Conservation (phyloP, 1,284 basidiomycete genomes). For the Moesziomyces aphidis region DNA sequence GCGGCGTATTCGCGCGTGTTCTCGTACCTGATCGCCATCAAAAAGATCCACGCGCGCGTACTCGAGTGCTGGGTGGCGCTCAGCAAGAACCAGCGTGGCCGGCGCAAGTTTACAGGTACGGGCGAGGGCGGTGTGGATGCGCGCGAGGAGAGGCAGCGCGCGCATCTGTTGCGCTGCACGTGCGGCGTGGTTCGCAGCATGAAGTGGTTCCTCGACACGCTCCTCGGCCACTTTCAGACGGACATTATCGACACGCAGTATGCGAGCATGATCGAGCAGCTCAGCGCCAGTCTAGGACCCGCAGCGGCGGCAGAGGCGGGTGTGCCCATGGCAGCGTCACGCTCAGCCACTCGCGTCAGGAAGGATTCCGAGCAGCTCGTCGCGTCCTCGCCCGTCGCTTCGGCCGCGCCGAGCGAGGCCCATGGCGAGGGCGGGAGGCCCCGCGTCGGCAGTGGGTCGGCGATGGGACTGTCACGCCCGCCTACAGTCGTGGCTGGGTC, state of each 20-base stretch:
- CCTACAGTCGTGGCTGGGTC: conserved; percentile 13
- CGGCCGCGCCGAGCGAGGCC: conserved; percentile 26
- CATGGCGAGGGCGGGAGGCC: conserved; percentile 23
- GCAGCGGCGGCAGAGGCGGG: not conserved
- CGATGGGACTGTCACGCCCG: conserved; percentile 12
- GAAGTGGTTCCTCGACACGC: conserved; percentile 88
- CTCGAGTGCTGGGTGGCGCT: conserved; percentile 84
- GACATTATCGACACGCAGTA: conserved; percentile 90
- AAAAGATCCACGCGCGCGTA: conserved; percentile 82
- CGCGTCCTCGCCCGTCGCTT: conserved; percentile 15
- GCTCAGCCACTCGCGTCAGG: not conserved
- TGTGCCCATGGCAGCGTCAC: not conserved
- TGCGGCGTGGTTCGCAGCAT: conserved; percentile 88
- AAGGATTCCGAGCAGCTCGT: conserved; percentile 29
- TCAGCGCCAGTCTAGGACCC: conserved; percentile 63
- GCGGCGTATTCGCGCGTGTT: conserved; percentile 81
- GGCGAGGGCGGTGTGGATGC: conserved; percentile 81
- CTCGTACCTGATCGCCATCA: conserved; percentile 82
- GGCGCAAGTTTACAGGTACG: conserved; percentile 84
- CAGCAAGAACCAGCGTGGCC: conserved; percentile 81
- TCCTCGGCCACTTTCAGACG: conserved; percentile 77
- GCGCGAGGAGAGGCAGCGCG: conserved; percentile 73
- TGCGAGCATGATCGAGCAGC: conserved; percentile 74
- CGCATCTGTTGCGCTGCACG: conserved; percentile 77
- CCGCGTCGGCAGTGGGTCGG: conserved; percentile 18